Percentiles rank a stretch among this genome's conserved stretches.
Evolutionary conservation across 208 protist genomes (phyloP).

Genomic region (Herpetomonas samuelpessoai): DNA sequence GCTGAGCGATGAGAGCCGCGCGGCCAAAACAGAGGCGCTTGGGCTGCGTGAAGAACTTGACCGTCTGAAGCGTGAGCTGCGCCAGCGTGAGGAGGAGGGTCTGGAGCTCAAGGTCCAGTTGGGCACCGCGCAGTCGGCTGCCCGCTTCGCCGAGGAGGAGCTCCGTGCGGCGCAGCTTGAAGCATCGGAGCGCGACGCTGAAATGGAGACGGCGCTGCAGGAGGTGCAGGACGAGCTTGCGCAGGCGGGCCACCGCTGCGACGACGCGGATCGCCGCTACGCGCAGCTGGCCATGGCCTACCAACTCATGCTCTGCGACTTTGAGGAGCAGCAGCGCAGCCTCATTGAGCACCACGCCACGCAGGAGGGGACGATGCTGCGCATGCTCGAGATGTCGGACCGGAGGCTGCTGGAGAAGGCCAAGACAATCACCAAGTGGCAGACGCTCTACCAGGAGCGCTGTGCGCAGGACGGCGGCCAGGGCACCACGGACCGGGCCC

Average conservation of each 20-base stretch:
- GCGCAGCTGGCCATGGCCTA: conserved; percentile 3
- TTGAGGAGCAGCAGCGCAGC: conserved; percentile 40
- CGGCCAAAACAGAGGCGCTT: not conserved
- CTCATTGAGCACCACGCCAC: conserved; percentile 38
- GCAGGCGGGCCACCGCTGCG: not conserved
- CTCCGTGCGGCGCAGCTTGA: conserved; percentile 20
- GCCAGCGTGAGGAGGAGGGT: conserved; percentile 9
- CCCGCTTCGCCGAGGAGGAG: conserved; percentile 24
- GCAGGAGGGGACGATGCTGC: conserved; percentile 20
- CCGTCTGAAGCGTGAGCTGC: conserved; percentile 5
- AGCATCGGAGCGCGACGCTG: conserved; percentile 7
- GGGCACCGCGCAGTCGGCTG: conserved; percentile 20
- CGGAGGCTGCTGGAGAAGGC: conserved; percentile 24
- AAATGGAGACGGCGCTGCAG: conserved; percentile 22
- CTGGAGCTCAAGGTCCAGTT: conserved; percentile 28
- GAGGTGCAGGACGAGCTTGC: conserved; percentile 21
- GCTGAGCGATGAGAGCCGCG: not conserved
- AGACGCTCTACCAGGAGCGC: conserved; percentile 31
- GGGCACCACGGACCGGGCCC: conserved; percentile 3
- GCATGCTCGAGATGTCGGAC: conserved; percentile 30
- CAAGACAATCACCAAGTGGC: conserved; percentile 25
- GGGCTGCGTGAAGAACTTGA: conserved; percentile 7
- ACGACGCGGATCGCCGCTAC: conserved; percentile 9
- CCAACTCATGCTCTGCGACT: conserved; percentile 17
- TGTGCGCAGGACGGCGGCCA: conserved; percentile 12